Evolutionary conservation across 257 asterid genomes (phyloP).

Genomic region (Echium plantagineum): DNA sequence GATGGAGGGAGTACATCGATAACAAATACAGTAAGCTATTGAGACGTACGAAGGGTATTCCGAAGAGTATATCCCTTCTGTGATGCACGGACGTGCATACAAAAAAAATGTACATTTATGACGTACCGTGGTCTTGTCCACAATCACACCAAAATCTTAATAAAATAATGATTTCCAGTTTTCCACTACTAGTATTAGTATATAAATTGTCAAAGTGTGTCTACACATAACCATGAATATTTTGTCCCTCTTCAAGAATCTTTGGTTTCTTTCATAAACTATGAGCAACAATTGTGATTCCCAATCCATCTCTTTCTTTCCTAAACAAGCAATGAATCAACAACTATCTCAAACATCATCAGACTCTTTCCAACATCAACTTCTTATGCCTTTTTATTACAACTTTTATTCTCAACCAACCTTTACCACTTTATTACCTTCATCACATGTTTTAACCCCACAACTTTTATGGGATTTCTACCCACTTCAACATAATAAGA

Average conservation of each 20-base stretch:
- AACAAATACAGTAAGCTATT: neutral
- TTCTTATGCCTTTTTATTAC: neutral
- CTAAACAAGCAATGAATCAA: slow-evolving; percentile 10
- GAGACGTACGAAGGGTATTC: neutral
- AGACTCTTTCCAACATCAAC: slow-evolving; percentile 8
- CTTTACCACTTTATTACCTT: neutral
- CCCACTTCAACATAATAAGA: neutral
- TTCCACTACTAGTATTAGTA: too few species aligned
- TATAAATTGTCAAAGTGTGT: slow-evolving; percentile 28
- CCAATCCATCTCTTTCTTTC: slow-evolving; percentile 20
- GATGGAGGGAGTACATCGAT: too few species aligned
- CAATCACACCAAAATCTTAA: slow-evolving; percentile 30
- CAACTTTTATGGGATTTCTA: neutral
- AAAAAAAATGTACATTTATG: slow-evolving; percentile 6
- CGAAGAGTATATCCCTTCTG: slow-evolving; percentile 31
- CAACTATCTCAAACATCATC: slow-evolving; percentile 7
- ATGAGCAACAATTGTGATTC: slow-evolving; percentile 12
- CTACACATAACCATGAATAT: slow-evolving; percentile 8
- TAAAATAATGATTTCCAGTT: slow-evolving; percentile 8
- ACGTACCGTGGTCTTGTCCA: slow-evolving; percentile 40
- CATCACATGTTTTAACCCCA: slow-evolving; percentile 16
- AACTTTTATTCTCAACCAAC: neutral
- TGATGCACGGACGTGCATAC: slow-evolving; percentile 14
- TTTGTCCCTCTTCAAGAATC: neutral
- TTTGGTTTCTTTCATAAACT: neutral